A percentile compares a stretch with the other conserved stretches of the same genome.
Conservation (phyloP, 306 rosid genomes). For the Prosopis cineraria region DNA sequence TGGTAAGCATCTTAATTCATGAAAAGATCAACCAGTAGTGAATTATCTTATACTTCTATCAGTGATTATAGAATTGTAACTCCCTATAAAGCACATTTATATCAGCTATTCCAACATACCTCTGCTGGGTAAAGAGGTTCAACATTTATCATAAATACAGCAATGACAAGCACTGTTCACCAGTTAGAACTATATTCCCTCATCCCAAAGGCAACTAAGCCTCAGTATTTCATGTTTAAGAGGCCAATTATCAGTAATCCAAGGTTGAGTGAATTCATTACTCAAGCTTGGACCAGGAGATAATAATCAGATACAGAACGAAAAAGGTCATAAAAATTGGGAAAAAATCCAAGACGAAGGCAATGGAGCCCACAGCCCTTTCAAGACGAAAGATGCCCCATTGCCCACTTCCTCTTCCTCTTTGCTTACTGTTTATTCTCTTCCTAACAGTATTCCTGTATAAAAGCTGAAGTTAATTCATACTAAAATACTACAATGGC, state of each 20-base stretch:
- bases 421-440: neutral
- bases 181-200: neutral
- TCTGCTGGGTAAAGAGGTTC: no score
- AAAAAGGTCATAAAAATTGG: neutral
- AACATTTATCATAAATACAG: neutral
- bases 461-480: neutral
- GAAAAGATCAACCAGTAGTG: neutral
- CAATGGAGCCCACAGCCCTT: neutral
- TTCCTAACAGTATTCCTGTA: neutral
- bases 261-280: neutral
- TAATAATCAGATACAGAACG: neutral
- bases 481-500: neutral
- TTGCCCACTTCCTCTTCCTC: neutral
- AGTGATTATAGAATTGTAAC: no score
- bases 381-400: neutral
- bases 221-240: neutral
- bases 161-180: no score
- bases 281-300: neutral
- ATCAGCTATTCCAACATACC: neutral
- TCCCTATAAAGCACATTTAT: no score
- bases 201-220: neutral
- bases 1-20: no score
- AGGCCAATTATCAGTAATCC: no score
- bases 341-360: neutral
- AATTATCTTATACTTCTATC: neutral